Conservation (phyloP, 148 eudicot genomes). For the Vaccinium vitisidaea region DNA sequence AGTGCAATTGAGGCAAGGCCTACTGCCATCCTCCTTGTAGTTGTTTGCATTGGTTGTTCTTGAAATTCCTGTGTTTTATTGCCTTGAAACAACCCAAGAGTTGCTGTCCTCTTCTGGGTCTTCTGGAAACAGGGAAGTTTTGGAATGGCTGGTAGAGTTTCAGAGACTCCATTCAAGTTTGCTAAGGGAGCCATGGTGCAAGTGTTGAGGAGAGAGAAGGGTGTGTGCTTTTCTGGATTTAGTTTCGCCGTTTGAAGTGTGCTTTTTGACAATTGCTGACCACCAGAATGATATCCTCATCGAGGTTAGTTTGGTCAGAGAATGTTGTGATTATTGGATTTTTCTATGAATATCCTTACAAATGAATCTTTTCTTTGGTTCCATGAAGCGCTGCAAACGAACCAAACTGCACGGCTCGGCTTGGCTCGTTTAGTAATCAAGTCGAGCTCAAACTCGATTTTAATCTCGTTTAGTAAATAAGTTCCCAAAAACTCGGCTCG, state of each 20-base stretch:
- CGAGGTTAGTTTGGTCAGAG: conserved; percentile 21
- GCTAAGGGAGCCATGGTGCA: conserved; percentile 48
- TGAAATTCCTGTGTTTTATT: conserved; percentile 24
- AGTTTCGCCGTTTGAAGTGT: conserved; percentile 19
- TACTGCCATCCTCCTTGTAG: conserved; percentile 61
- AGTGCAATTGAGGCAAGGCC: conserved; percentile 59
- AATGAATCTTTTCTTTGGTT: background rate
- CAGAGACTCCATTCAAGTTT: conserved; percentile 52
- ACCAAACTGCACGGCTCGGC: no score
- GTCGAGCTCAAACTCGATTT: no score
- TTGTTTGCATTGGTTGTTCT: conserved; percentile 20
- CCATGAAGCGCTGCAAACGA: background rate
- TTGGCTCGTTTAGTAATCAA: no score
- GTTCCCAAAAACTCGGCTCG: no score
- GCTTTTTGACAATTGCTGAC: conserved; percentile 35
- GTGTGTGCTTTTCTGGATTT: background rate
- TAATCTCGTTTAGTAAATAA: no score
- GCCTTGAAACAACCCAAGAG: conserved; percentile 24
- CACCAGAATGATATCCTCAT: conserved; percentile 59
- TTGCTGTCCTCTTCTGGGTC: conserved; percentile 23
- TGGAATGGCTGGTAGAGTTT: conserved; percentile 40
- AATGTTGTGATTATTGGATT: background rate
- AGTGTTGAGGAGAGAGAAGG: background rate
- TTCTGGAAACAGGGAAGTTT: conserved; percentile 28
- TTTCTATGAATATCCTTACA: no score